A percentile compares a stretch with the other conserved stretches of the same genome.
These are phyloP conservation scores for Lasiodiplodia hormozganensis DNA, from an alignment of 2,329 filamentous ascomycete species.

Conservation along the genomic window DNA sequence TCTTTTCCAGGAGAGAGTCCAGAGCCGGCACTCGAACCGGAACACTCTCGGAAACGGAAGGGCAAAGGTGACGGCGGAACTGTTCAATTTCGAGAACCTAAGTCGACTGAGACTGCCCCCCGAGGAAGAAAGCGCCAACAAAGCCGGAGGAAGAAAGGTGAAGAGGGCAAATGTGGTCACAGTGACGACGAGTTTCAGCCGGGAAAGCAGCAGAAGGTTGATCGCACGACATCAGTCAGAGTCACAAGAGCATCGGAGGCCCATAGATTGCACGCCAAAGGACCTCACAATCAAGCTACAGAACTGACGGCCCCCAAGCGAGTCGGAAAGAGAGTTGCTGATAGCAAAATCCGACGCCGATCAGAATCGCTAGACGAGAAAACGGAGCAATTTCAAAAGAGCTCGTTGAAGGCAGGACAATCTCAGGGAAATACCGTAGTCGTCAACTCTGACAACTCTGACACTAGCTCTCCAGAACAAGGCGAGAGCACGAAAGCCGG, in stretches of 20 bases:
- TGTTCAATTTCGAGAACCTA: background rate
- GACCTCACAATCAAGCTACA: background rate
- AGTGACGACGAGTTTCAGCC: background rate
- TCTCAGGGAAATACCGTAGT: background rate
- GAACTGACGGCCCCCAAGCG: background rate
- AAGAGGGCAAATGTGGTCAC: background rate
- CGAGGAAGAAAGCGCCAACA: too few species aligned
- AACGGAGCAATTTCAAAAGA: too few species aligned
- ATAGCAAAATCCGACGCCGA: background rate
- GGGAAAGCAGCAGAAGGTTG: background rate
- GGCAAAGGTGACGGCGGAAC: background rate
- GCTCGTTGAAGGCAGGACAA: background rate
- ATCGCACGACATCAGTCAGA: background rate
- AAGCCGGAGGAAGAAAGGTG: background rate
- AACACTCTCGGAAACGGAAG: conserved; percentile 20
- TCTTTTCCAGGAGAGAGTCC: conserved; percentile 31
- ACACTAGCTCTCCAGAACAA: background rate
- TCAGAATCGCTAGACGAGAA: background rate
- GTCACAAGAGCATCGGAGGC: conserved; percentile 3
- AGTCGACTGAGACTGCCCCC: background rate
- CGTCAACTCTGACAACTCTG: background rate
- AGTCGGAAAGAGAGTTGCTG: background rate
- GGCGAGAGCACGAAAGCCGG: background rate
- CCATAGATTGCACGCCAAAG: background rate
- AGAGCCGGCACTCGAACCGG: background rate